Base-by-base conservation (phyloP, 225 moss, liverwort and hornwort genomes). In the Bryoerythrophyllum caledonicum region DNA sequence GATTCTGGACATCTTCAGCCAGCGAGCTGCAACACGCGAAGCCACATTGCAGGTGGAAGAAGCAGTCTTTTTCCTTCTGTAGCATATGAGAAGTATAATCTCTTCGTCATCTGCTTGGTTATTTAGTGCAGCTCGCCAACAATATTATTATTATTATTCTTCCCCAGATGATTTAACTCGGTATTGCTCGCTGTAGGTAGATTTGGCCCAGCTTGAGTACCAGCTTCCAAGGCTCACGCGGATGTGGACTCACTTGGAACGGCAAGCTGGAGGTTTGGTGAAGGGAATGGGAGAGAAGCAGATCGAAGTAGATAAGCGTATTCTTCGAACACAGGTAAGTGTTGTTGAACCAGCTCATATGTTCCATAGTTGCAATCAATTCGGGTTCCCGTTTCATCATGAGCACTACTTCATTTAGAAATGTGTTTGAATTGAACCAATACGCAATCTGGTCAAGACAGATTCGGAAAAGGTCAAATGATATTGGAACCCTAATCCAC, bases 251-350 rank as follows among this genome's bases (percentile, higher is more conserved):
- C 97, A 99, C 85, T 88, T 99, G 63, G 97, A 99, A 80, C 88
- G 97, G 37, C 97, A 99, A 87, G 94, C 97, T 80, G 97, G 97
- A 84, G 97, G 97, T 82, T 61, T 99, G 76, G 97, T 99, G 1
- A 99, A 99, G 85, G 97, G 97, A 84, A 99, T 99, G 97, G 97
- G 97, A 80, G 97, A 99, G 81, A 99, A 99, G 84, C 97, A 99
- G 84, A 99, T 93, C 80, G 97, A 99, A 86, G 90, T 99, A 57
- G 97, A 99, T 68, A 99, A 99, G 77, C 94, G 97, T 55, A 94
- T 99, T 79, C 85, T 99, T 54, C 93, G 97, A 61, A 87, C 93
- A 63, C 88, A 90, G 73, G 97, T 94, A 54, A 27, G 72, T 62
- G 27, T 38, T 78, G 38, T 74, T 74, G 14, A 44, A 54, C 53